These are phyloP conservation scores for Coelastrella sp. DNA, from an alignment of 139 green algal genomes.

Conservation along the genomic window DNA sequence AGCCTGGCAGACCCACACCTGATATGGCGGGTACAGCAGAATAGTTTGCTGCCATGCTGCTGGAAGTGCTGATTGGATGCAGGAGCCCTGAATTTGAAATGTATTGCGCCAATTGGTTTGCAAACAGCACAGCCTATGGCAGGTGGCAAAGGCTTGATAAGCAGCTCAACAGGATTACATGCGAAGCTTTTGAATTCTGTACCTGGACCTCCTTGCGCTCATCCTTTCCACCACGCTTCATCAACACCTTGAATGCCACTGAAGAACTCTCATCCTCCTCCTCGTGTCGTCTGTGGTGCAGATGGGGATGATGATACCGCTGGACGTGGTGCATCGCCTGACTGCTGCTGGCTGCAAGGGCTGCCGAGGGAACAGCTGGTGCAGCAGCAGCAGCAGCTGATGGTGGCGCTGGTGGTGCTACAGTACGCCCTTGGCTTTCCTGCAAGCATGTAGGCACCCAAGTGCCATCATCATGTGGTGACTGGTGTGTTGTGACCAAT, in stretches of 20 bases:
- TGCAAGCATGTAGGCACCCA: neutral
- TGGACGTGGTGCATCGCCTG: neutral
- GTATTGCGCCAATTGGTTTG: no score
- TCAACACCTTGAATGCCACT: constrained; percentile 68
- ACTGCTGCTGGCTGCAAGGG: neutral
- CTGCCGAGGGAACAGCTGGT: neutral
- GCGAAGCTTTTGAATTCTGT: neutral
- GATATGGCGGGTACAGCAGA: no score
- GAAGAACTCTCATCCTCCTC: constrained; percentile 30
- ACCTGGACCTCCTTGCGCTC: constrained; percentile 58
- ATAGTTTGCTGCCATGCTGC: neutral
- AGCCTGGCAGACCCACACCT: neutral
- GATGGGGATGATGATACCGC: neutral
- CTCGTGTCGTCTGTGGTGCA: neutral
- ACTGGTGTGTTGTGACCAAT: no score
- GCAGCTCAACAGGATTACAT: neutral
- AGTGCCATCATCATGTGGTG: neutral
- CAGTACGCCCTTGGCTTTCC: constrained; percentile 26
- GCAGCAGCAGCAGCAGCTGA: neutral
- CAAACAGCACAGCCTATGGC: no score
- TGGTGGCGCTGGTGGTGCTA: neutral
- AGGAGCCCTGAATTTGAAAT: no score
- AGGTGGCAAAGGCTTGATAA: no score
- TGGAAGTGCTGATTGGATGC: neutral
- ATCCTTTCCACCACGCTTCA: constrained; percentile 69